Base-by-base conservation (phyloP, 352 stramenopile genomes). In the Phytophthora chlamydospora region DNA sequence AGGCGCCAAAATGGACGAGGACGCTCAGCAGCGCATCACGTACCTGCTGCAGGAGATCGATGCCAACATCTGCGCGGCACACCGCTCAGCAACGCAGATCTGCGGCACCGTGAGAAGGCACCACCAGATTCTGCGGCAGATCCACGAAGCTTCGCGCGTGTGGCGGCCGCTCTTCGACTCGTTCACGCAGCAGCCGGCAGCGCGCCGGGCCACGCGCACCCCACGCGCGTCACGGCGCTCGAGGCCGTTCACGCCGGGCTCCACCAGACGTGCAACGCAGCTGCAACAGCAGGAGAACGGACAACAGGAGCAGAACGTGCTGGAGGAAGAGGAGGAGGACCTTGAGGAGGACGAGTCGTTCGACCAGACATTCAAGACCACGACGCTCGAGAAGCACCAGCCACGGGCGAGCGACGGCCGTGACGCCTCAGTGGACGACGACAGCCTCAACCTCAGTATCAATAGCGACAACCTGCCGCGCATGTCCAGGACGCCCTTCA, bases 21-120 rank as follows among this genome's bases (percentile, higher is more conserved):
- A 87, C 49, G 61, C 72, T 19, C 78, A 93, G 68, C 85, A 93
- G 68, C 82, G 83, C 17, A 85, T 93, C 68, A 93, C 85, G 62
- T 91, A 89, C 73, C 58, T 93, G 57, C 70, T 93, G 57, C 80
- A 91, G 70, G 85, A 93, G 75, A 91, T 93, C 70, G 85, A 93
- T 50, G 78, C 79, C 48, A 91, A 91, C 66, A 87, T 93, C 58
- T 90, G 76, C 53, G 82, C 84, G 32, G 82, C 84, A 35, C 84
- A 93, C 36, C 80, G 80, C 31, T 90, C 82, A 50, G 84, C 84
- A 29, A 91, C 84, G 50, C 78, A 91, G 61, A 91, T 93, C 52
- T 90, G 73, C 60, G 62, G 68, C 17, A 93, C 77, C 0, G 76
- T 91, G 40, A 66, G 84, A 14, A 63, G 81, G 21, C 84, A 93